Evolutionary conservation across 176 grass and related monocot genomes (phyloP).

Genomic region (Raddia guianensis): DNA sequence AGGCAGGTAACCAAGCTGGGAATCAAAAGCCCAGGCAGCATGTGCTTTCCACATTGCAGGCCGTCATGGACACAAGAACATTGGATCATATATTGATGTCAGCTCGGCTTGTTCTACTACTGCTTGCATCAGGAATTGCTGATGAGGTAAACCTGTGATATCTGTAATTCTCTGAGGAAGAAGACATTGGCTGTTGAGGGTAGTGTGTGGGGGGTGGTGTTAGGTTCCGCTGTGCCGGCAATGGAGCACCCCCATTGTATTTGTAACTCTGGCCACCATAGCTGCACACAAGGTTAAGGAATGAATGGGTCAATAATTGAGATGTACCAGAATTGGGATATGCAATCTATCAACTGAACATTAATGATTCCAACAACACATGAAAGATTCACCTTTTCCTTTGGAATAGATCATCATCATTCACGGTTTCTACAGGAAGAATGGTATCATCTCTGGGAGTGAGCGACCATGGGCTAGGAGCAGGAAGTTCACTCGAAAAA

Average conservation of each 20-base stretch:
- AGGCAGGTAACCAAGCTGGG: not conserved
- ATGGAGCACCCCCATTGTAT: conserved; percentile 62
- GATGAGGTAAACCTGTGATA: conserved; percentile 78
- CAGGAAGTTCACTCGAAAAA: conserved; percentile 84
- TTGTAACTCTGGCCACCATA: conserved; percentile 64
- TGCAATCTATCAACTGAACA: not conserved
- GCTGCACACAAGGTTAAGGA: conserved; percentile 36
- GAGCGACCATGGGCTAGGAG: conserved; percentile 68
- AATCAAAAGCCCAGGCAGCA: not conserved
- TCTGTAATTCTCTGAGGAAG: conserved; percentile 71
- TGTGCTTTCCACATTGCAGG: not conserved
- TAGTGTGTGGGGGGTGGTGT: conserved; percentile 73
- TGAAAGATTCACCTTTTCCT: conserved; percentile 58
- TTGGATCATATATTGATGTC: conserved; percentile 77
- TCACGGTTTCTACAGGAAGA: conserved; percentile 62
- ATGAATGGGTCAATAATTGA: conserved; percentile 21
- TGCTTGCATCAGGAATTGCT: conserved; percentile 57
- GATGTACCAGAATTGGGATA: conserved; percentile 4
- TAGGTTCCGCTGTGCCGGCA: conserved; percentile 79
- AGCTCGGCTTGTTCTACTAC: conserved; percentile 58
- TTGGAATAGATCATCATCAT: conserved; percentile 77
- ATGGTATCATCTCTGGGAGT: conserved; percentile 54
- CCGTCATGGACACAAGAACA: not conserved
- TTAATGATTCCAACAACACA: not conserved
- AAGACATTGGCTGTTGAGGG: conserved; percentile 82